Base-by-base conservation (phyloP, 108 stramenopile genomes). In the Cylindrotheca fusiformis region DNA sequence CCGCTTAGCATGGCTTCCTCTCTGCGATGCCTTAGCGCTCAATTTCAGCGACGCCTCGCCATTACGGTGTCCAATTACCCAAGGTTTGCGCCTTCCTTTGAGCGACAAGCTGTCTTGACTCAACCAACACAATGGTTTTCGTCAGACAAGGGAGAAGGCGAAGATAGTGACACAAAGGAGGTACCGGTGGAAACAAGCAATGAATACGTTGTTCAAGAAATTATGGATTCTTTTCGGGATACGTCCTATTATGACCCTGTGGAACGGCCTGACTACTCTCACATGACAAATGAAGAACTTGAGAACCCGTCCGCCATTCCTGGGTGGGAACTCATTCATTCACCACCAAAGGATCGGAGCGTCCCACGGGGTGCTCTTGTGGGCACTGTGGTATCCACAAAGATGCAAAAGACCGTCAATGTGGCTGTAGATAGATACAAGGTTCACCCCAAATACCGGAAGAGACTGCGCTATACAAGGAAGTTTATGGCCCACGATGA, bases 401-500 rank as follows among this genome's bases (percentile, higher is more conserved):
- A 92, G 57, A 95, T 95, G 94, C 63, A 86, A 54, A 92, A 92
- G 69, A 92, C 90, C 2, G 84, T 95, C 47, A 92, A 90, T 74
- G 94, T 95, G 17, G 81, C 81, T n/a, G 91, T 95, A 29, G 87
- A 92, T 59, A 79, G 94, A 12, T 91, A 87, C 64, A 48, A 60
- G 30, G 75, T 83, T 48, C 75, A 90, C 48, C 84, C 79, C 33
- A 90, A 90, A 71, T 84, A 90, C 62, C 59, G 82, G 28, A 90
- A 88, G 58, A 72, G 85, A 22, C 31, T 83, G 52, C 74, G 68
- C 53, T 88, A 75, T 62, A 86, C 88, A 3, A 76, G 77, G 25
- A 95, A 92, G 62, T 92, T 95, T 60, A 95, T 95, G 94, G 94
- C 91, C 2, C 94, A 95, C 64, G 94, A 95, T 67, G 94, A 95